phyloP scores from a whole-genome alignment of 2,329 filamentous ascomycete genomes.

The Massarina eburnea region DNA sequence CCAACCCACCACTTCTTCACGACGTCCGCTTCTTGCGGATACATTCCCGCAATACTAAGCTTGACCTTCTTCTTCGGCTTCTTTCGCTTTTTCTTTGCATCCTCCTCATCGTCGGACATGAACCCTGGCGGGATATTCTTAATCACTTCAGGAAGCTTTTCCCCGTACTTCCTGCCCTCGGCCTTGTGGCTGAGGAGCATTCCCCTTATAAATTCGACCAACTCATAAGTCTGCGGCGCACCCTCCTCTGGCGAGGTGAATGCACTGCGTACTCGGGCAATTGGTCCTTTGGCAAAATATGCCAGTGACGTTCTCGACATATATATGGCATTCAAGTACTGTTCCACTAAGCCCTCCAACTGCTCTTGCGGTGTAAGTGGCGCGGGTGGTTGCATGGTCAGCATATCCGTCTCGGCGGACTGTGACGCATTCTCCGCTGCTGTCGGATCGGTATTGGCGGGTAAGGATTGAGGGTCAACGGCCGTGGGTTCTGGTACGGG shows the following conservation, averaged over 20 bases:
- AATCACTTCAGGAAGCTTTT: conserved; percentile 66
- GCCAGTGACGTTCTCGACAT: conserved; percentile 69
- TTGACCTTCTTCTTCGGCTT: conserved; percentile 52
- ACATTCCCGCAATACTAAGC: conserved; percentile 68
- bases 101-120: conserved; percentile 47
- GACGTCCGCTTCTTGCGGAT: conserved; percentile 65
- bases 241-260: conserved; percentile 66
- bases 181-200: conserved; percentile 67
- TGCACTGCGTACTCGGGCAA: conserved; percentile 72
- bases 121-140: conserved; percentile 55
- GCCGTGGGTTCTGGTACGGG: conserved; percentile 3
- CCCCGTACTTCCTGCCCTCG: conserved; percentile 79
- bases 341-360: conserved; percentile 54
- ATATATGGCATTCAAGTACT: conserved; percentile 51
- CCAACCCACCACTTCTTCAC: conserved; percentile 70
- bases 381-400: conserved; percentile 13
- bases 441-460: not conserved
- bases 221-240: conserved; percentile 61
- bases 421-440: not conserved
- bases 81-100: conserved; percentile 36
- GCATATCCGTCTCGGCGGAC: conserved; percentile 6
- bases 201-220: conserved; percentile 69
- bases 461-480: not conserved
- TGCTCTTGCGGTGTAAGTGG: conserved; percentile 36
- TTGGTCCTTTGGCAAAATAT: conserved; percentile 80